Conservation (phyloP, 306 rosid species). For the Macrotyloma uniflorum region DNA sequence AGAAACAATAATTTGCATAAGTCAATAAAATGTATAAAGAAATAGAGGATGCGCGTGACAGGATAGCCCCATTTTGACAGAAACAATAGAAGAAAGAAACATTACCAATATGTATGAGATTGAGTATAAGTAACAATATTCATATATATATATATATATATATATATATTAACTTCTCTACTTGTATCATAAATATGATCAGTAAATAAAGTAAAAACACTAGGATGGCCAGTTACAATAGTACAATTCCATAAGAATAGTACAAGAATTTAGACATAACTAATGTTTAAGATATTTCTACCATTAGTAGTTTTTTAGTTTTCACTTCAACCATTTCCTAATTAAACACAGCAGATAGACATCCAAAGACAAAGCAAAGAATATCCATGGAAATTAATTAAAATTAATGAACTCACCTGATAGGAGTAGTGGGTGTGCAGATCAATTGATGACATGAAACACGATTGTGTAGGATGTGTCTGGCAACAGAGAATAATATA, state of each 20-base stretch:
- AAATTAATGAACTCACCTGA: slow-evolving; percentile 64
- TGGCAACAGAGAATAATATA: slow-evolving; percentile 49
- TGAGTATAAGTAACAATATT: not conserved
- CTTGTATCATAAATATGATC: not conserved
- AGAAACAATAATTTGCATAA: slow-evolving; percentile 29
- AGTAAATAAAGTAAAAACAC: slow-evolving; percentile 7
- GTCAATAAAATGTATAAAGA: slow-evolving; percentile 6
- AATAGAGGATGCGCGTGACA: not conserved
- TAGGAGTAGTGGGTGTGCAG: slow-evolving; percentile 97
- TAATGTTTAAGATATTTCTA: not conserved
- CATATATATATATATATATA: too few species aligned
- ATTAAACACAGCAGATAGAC: not conserved
- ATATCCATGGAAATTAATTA: not conserved
- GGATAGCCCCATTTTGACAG: not conserved
- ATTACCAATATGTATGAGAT: not conserved
- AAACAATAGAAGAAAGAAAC: slow-evolving; percentile 6
- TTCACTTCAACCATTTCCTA: slow-evolving; percentile 20
- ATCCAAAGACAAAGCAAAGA: not conserved
- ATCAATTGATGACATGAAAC: slow-evolving; percentile 99
- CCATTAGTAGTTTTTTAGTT: slow-evolving; percentile 1
- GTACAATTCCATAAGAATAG: slow-evolving; percentile 8
- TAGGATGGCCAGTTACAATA: not conserved
- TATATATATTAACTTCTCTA: not conserved
- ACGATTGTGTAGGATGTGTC: slow-evolving; percentile 99
- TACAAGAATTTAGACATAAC: slow-evolving; percentile 3